Conservation (phyloP, 176 grass and related monocot species). For the Triticum turgidum region DNA sequence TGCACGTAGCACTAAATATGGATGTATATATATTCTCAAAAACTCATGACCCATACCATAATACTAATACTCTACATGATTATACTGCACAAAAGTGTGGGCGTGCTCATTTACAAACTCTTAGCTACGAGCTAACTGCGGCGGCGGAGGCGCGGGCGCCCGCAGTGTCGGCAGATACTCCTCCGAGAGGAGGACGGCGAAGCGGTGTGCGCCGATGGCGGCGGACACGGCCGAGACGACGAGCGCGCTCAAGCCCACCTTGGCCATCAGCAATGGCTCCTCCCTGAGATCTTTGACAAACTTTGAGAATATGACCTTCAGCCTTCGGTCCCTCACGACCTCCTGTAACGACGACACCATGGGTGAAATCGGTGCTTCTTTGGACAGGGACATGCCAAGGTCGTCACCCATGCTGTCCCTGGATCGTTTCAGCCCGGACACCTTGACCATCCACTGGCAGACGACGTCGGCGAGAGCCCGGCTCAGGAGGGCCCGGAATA, state of each 20-base stretch:
- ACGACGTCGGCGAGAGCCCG: slow-evolving; percentile 42
- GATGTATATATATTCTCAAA: too few species aligned
- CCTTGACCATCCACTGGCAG: slow-evolving; percentile 54
- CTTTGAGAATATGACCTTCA: slow-evolving; percentile 68
- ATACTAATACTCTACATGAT: too few species aligned
- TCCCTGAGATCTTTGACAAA: slow-evolving; percentile 45
- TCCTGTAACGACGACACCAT: slow-evolving; percentile 17
- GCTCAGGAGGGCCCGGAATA: slow-evolving; percentile 44
- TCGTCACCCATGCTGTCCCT: background rate
- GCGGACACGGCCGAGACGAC: slow-evolving; percentile 16
- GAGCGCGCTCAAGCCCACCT: slow-evolving; percentile 45
- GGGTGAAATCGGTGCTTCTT: slow-evolving; percentile 10
- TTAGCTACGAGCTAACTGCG: slow-evolving; percentile 19
- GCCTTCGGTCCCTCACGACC: slow-evolving; percentile 42
- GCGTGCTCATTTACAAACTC: background rate
- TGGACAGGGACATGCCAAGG: background rate
- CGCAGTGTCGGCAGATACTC: slow-evolving; percentile 16
- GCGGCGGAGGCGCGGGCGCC: background rate
- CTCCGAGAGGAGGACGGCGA: slow-evolving; percentile 40
- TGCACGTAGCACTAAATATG: too few species aligned
- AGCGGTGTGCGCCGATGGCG: slow-evolving; percentile 44
- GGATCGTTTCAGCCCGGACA: slow-evolving; percentile 2
- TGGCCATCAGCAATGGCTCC: slow-evolving; percentile 42
- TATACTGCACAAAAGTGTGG: too few species aligned
- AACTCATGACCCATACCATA: too few species aligned